Evolutionary conservation across 2,329 filamentous ascomycete species (phyloP).

Genomic region (Lachnellula willkommii): DNA sequence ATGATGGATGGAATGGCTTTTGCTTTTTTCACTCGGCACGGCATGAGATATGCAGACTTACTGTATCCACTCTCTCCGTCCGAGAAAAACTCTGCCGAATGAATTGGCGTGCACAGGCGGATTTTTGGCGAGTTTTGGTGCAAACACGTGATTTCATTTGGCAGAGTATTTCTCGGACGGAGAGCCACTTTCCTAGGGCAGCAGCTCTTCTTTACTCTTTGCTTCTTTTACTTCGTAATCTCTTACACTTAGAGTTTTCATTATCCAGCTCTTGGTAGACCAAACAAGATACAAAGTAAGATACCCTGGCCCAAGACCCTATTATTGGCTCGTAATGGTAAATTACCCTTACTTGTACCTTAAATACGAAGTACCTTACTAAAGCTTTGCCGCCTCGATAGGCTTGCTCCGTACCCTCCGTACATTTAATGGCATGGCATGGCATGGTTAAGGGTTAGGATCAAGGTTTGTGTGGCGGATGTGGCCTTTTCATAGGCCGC

Average conservation of each 20-base stretch:
- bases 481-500: slow-evolving; percentile 17
- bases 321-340: no score
- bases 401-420: background rate
- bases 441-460: background rate
- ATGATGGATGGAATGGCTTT: background rate
- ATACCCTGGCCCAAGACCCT: background rate
- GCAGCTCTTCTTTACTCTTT: background rate
- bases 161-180: no score
- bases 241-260: no score
- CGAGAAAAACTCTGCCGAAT: no score
- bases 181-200: no score
- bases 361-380: background rate
- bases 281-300: background rate
- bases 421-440: background rate
- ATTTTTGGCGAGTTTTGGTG: no score
- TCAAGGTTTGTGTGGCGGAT: slow-evolving; percentile 13
- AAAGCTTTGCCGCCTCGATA: slow-evolving; percentile 4
- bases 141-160: no score
- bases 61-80: background rate
- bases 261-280: no score
- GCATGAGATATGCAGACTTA: background rate
- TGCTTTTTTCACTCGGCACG: background rate
- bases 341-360: no score
- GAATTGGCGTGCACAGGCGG: no score
- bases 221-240: background rate